Conservation (phyloP, 192 early-diverging fungal species). For the Coemansia sp. region DNA sequence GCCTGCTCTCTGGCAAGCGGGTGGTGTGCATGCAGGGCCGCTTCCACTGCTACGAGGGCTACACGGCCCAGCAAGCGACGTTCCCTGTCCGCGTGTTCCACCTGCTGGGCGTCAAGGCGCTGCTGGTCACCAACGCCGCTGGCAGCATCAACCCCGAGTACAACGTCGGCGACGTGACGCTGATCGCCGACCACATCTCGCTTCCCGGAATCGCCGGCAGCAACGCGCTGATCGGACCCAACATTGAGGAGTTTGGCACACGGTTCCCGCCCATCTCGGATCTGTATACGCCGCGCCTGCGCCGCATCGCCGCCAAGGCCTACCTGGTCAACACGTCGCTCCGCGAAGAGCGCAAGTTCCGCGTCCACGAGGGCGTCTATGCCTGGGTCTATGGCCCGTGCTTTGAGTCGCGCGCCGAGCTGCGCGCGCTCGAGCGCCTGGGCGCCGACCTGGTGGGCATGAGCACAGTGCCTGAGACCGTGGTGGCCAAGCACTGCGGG, state of each 20-base stretch:
- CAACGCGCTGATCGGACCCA: constrained; percentile 83
- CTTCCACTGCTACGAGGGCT: constrained; percentile 90
- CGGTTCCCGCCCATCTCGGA: constrained; percentile 87
- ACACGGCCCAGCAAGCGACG: constrained; percentile 68
- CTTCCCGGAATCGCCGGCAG: constrained; percentile 70
- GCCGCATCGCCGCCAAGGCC: constrained; percentile 52
- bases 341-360: constrained; percentile 36
- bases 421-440: constrained; percentile 62
- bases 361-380: constrained; percentile 81
- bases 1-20: constrained; percentile 65
- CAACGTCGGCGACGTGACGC: constrained; percentile 80
- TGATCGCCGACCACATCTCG: constrained; percentile 78
- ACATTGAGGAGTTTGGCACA: constrained; percentile 74
- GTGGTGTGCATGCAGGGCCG: constrained; percentile 88
- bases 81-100: constrained; percentile 86
- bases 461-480: constrained; percentile 87
- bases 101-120: constrained; percentile 70
- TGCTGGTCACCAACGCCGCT: constrained; percentile 85
- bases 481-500: constrained; percentile 81
- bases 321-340: constrained; percentile 33
- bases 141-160: constrained; percentile 77
- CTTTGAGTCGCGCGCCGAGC: constrained; percentile 86
- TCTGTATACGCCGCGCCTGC: constrained; percentile 78
- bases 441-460: constrained; percentile 90
- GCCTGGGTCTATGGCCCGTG: constrained; percentile 79